A percentile compares a stretch with the other conserved stretches of the same genome.
These are phyloP conservation scores for Alloascoidea africana DNA, from an alignment of 805 yeast genomes.

Conservation along the genomic window DNA sequence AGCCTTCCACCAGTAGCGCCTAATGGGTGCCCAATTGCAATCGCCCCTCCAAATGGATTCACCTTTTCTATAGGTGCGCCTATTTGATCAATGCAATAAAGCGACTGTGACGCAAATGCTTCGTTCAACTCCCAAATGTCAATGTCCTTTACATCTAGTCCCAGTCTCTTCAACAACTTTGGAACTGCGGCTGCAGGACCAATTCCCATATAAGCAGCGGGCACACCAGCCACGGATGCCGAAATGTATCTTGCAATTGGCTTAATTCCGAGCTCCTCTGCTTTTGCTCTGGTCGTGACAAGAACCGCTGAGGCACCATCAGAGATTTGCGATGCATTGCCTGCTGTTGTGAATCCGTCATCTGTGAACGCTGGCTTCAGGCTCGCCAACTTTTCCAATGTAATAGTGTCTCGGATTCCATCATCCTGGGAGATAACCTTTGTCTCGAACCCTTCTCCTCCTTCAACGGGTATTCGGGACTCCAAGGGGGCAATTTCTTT, in stretches of 20 bases:
- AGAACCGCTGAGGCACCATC: conserved; percentile 88
- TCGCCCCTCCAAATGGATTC: conserved; percentile 88
- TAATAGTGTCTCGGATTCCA: conserved; percentile 16
- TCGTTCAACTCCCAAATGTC: conserved; percentile 81
- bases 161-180: conserved; percentile 69
- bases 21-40: conserved; percentile 84
- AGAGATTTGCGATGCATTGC: conserved; percentile 80
- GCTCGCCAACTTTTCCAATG: conserved; percentile 16
- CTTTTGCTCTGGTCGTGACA: conserved; percentile 57
- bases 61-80: conserved; percentile 48
- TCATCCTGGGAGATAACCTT: conserved; percentile 15
- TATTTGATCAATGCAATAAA: conserved; percentile 62
- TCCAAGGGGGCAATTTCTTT: conserved; percentile 68
- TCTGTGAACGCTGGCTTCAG: conserved; percentile 28
- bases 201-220: conserved; percentile 75
- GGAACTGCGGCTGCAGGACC: conserved; percentile 85
- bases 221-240: conserved; percentile 87
- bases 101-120: conserved; percentile 81
- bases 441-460: conserved; percentile 6
- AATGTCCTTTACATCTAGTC: conserved; percentile 38
- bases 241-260: conserved; percentile 71
- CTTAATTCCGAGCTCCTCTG: conserved; percentile 57
- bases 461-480: conserved; percentile 12
- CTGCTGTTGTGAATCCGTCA: conserved; percentile 84
- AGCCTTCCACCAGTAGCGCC: conserved; percentile 44